Percentiles rank a stretch among this genome's conserved stretches.
phyloP scores from a whole-genome alignment of 2,329 filamentous ascomycete genomes.

The Trichoderma pleuroti region DNA sequence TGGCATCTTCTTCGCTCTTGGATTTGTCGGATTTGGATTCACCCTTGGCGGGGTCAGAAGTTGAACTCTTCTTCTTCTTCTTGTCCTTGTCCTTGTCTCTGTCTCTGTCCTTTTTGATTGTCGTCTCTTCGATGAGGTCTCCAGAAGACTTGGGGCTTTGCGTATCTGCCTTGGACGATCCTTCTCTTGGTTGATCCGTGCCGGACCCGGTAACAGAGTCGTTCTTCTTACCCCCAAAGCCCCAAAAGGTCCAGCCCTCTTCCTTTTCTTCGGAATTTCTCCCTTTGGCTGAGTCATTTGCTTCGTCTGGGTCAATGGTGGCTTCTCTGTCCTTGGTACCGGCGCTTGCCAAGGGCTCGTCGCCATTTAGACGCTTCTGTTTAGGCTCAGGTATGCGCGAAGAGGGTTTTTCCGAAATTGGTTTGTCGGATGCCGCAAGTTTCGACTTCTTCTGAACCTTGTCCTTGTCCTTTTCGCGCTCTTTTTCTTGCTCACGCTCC shows the following conservation, averaged over 20 bases:
- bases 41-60: conserved; percentile 22
- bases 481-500: conserved; percentile 22
- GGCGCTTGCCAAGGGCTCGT: conserved; percentile 22
- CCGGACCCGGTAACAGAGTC: conserved; percentile 1
- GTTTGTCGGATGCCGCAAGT: not conserved
- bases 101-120: conserved; percentile 2
- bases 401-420: not conserved
- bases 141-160: not conserved
- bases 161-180: not conserved
- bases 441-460: conserved; percentile 21
- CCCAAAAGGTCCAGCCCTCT: conserved; percentile 30
- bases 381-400: not conserved
- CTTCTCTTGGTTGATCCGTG: not conserved
- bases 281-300: conserved; percentile 20
- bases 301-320: not conserved
- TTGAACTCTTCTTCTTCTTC: conserved; percentile 27
- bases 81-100: conserved; percentile 10
- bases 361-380: conserved; percentile 14
- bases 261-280: conserved; percentile 25
- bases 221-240: conserved; percentile 21
- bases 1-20: conserved; percentile 25
- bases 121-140: not conserved
- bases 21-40: conserved; percentile 23
- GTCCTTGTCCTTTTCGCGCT: conserved; percentile 26
- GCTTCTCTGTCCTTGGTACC: not conserved